Percentiles rank a stretch among this genome's conserved stretches.
Evolutionary conservation across 495 filamentous ascomycete genomes (phyloP).

Genomic region (Margaritispora aquatica): DNA sequence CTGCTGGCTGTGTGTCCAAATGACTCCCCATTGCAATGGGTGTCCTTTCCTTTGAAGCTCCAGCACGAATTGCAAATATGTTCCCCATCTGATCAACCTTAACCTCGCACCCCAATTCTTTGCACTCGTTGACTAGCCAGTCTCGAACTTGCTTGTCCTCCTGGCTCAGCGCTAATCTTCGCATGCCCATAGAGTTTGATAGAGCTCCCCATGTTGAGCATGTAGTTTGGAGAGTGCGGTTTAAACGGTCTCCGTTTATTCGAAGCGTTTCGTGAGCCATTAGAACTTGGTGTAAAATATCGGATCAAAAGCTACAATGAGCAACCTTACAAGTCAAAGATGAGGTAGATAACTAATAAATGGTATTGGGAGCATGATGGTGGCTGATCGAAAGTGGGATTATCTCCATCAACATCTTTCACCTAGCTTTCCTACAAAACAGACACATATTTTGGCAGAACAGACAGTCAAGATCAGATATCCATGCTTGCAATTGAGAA

Average conservation of each 20-base stretch:
- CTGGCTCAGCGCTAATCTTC: constrained; percentile 57
- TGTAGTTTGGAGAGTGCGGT: constrained; percentile 54
- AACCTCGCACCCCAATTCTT: constrained; percentile 51
- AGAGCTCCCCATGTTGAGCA: constrained; percentile 42
- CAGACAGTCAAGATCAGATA: no score
- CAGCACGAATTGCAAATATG: constrained; percentile 64
- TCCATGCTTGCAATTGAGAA: no score
- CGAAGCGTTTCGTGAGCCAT: constrained; percentile 29
- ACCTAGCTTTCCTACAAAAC: no score
- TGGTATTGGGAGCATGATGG: background rate
- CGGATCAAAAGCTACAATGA: no score
- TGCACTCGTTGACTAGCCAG: constrained; percentile 64
- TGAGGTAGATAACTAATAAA: no score
- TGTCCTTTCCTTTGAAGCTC: constrained; percentile 27
- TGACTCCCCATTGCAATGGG: constrained; percentile 67
- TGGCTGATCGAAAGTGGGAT: background rate
- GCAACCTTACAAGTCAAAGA: background rate
- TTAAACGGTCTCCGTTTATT: constrained; percentile 52
- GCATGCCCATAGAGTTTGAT: constrained; percentile 11
- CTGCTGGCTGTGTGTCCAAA: constrained; percentile 71
- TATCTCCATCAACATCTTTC: background rate
- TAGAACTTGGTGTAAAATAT: background rate
- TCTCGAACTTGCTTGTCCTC: constrained; percentile 64
- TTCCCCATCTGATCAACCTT: constrained; percentile 51
- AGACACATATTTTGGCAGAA: no score